Evolutionary conservation across 495 filamentous ascomycete genomes (phyloP), one percentile per base, ranked within the genome.

Genomic region (Pyrenula aspistea): DNA sequence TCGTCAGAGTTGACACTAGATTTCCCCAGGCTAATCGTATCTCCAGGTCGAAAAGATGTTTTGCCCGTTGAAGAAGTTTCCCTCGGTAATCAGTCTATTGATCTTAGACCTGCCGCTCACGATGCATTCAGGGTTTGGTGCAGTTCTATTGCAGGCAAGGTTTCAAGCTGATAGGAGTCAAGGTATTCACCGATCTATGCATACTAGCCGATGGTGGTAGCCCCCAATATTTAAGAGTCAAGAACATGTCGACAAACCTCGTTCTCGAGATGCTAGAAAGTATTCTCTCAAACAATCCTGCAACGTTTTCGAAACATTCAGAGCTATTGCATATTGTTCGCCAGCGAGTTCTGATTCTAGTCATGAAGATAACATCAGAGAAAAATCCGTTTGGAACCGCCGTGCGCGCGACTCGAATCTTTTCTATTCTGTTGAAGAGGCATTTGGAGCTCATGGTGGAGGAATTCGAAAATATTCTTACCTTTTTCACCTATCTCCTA

Each of bases 261-360:
- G 88, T 89, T 20, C 71, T 98, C 1, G 93, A 97, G 63, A 75
- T 97, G 25, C 89, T 97, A 60, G 92, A 95, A 71, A 91, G 88
- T 2, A 80, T 95, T 31, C 68, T 98, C 50, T 79, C 84, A 2
- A 94, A 91, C 63, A 91, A 95, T 73, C 82, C 86, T 15, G 75
- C 79, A 25, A 85, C 95, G 24, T 91, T 96, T 66, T 72, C 81
- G 4, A 73, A 74, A 0, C 93, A 96, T 65, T 74, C 81, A 0
- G 93, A 98, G 64, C 86, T 94, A 62, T 80, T 84, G 2, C 76
- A 92, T 62, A 79, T 94, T 23, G 69, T 96, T 23, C 82, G 85
- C n/a, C 76, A 75, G n/a, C 77, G 86, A 22, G 78, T 96, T 1
- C 84, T 96, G 77, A 91, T 93, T 22, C 79, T 93, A 57, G 77